Evolutionary conservation across 2,329 filamentous ascomycete species (phyloP), one percentile per base, ranked within the genome.

Genomic region (Penicillium sp.): DNA sequence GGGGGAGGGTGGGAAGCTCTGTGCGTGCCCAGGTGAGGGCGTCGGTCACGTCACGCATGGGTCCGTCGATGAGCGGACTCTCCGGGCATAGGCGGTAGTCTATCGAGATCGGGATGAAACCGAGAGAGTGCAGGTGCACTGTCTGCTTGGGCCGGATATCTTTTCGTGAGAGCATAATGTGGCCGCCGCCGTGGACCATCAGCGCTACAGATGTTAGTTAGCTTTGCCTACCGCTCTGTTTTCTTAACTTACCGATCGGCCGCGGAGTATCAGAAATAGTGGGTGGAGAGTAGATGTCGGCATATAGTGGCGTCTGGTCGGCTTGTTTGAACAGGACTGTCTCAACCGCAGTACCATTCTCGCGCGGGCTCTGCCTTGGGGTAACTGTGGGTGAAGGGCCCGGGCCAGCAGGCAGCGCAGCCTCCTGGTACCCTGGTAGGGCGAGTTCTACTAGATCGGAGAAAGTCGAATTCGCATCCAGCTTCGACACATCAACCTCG

Each of bases 1-100:
- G 54, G 0, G 2, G 7, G 0, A 79, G 13, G 0, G 46, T 9
- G 1, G 79, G 79, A 2, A 83, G 67, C 0, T 6, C 64, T 0
- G 66, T 64, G 11, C 76, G 67, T 0, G 69, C 74, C 79, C 81
- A 83, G 11, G 8, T 1, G 3, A 64, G 35, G 17, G 64, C 62
- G 31, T 66, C 64, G 11, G 52, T 19, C 5, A 60, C 49, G 35
- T 62, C 64, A 0, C 45, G 11, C 5, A 79, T 69, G 1, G 62
- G 48, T 9, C 83, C 84, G 2, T 82, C 76, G 2, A 70, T 11
- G 0, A 85, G 63, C 7, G 65, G 78, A 1, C 76, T 69, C 58
- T 85, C 82, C 0, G 83, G 83, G 56, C 82, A 84, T 1, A 86
- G 75, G 0, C 82, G 71, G 62, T 85, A 83, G 66, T 85, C 83